Evolutionary conservation across 192 early-diverging fungal species (phyloP), one percentile per base, ranked within the genome.

Genomic region (Coemansia sp.): DNA sequence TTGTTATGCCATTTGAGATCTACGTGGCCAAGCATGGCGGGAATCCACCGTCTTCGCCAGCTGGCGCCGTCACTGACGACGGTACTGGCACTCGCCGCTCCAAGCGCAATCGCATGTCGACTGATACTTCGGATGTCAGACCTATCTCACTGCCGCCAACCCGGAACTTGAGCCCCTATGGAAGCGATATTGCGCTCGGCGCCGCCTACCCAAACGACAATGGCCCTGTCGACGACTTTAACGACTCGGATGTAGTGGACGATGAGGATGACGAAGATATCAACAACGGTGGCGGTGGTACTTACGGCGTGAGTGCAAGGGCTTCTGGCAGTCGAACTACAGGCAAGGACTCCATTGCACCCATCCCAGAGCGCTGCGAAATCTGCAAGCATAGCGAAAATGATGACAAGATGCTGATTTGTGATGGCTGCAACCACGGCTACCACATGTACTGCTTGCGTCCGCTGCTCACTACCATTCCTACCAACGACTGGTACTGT

Each of bases 401-500:
- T 62, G 86, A 86, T 53, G 91, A 90, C 11, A 75, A 85, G 61
- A 89, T 95, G 76, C 72, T 96, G 18, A 88, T 94, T 27, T 98
- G 96, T 77, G 95, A 98, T 72, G 89, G 89, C 7, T 98, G 96
- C 71, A 92, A 95, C 52, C 76, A 88, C 31, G 91, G 90, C 5
- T 95, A 89, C 74, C 96, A 98, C 78, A 86, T 90, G 62, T 87
- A 85, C 73, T 98, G 96, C 68, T 79, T 96, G 18, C 78, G 75
- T 18, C 94, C 94, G 16, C 87, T 89, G 18, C 79, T 94, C 36
- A 76, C 27, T 4, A 60, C 67, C 10, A 82, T 89, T 10, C 92
- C 92, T 3, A 68, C 34, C 71, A 86, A 79, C 70, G 92, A 95
- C 46, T 99, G 95, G 95, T 94, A 91, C 71, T 99, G 97, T 82